A percentile compares a stretch with the other conserved stretches of the same genome.
Evolutionary conservation across 148 eudicot species (phyloP).

Genomic region (Hydrangea macrophylla): DNA sequence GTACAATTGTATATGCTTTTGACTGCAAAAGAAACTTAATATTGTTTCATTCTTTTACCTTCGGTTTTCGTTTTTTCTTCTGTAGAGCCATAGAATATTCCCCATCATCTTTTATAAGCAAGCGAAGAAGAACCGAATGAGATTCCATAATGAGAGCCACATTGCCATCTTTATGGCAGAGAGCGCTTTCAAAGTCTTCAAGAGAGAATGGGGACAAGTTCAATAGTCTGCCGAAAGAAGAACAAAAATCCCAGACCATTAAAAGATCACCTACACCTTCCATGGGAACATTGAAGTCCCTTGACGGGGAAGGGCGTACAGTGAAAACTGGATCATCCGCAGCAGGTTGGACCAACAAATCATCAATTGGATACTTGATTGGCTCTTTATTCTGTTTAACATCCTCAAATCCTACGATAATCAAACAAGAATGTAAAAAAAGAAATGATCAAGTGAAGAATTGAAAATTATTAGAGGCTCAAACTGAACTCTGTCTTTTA

Average conservation of each 20-base stretch:
- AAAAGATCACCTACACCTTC: constrained; percentile 77
- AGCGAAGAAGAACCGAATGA: constrained; percentile 73
- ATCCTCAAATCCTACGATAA: constrained; percentile 28
- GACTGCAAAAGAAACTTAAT: constrained; percentile 2
- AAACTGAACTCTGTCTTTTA: neutral
- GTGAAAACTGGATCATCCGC: constrained; percentile 66
- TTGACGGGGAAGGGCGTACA: constrained; percentile 69
- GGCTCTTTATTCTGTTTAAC: constrained; percentile 24
- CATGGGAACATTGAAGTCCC: constrained; percentile 77
- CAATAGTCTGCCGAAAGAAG: constrained; percentile 73
- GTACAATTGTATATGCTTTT: neutral
- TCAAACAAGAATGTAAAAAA: neutral
- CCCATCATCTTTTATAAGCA: constrained; percentile 73
- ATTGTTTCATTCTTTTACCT: constrained; percentile 45
- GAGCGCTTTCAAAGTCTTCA: constrained; percentile 81
- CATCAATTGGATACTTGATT: constrained; percentile 88
- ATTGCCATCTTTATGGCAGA: constrained; percentile 82
- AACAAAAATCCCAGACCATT: constrained; percentile 97
- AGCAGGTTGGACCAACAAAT: constrained; percentile 69
- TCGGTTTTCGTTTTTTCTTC: constrained; percentile 64
- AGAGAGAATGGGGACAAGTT: constrained; percentile 76
- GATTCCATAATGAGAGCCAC: constrained; percentile 65
- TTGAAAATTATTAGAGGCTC: neutral
- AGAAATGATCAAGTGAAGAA: neutral
- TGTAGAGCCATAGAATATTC: constrained; percentile 41